Evolutionary conservation across 495 filamentous ascomycete genomes (phyloP).

Genomic region (Acidiella bohemica): DNA sequence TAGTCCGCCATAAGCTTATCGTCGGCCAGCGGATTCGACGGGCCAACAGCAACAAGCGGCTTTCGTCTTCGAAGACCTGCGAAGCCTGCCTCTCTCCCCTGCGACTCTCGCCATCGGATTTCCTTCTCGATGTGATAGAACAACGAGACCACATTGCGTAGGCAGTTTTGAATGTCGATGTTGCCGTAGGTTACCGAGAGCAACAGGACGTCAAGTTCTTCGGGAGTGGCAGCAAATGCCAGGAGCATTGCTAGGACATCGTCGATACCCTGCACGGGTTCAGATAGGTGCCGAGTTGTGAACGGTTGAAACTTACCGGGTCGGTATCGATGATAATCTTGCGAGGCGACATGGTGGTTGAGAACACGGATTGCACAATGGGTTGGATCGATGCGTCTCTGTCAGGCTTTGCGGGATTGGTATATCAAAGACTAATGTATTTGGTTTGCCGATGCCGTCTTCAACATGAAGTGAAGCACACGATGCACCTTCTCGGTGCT

Average conservation of each 20-base stretch:
- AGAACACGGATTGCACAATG: too few relatives aligned
- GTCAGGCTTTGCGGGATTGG: too few relatives aligned
- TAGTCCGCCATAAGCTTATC: constrained; percentile 75
- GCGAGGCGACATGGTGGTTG: constrained; percentile 24
- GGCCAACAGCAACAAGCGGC: constrained; percentile 76
- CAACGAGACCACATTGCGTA: constrained; percentile 78
- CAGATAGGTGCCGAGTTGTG: neutral
- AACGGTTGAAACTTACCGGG: constrained; percentile 32
- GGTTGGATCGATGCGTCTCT: too few relatives aligned
- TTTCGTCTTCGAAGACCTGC: constrained; percentile 50
- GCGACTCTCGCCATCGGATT: constrained; percentile 61
- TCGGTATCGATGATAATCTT: constrained; percentile 93
- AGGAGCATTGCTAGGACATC: constrained; percentile 79
- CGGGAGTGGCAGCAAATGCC: constrained; percentile 64
- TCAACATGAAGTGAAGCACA: too few relatives aligned
- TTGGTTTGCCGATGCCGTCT: too few relatives aligned
- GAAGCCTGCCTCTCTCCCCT: constrained; percentile 54
- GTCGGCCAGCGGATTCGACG: constrained; percentile 71
- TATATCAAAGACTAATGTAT: too few relatives aligned
- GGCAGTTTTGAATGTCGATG: constrained; percentile 67
- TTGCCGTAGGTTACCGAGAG: constrained; percentile 88
- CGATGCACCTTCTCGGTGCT: too few relatives aligned
- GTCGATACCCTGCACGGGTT: constrained; percentile 64
- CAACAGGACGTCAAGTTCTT: constrained; percentile 78
- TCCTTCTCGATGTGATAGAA: constrained; percentile 91